Base-by-base conservation (phyloP, 371 early-diverging fungal genomes). In the Mortierella sp. region DNA sequence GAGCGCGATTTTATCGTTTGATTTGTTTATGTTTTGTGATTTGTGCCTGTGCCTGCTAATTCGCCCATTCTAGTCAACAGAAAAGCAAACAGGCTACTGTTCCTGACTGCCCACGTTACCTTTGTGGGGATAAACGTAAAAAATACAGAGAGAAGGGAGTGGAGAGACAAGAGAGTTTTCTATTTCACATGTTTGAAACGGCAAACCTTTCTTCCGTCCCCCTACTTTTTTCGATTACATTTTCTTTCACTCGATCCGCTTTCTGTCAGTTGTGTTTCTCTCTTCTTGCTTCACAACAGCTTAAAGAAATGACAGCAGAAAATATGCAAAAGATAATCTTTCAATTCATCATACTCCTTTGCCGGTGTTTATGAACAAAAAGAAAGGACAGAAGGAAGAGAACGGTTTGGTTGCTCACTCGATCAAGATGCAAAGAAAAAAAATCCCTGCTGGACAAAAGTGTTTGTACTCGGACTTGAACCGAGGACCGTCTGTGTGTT, bases 401-500 rank as follows among this genome's bases (percentile, higher is more conserved):
- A 74, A 65, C 43, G 2, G 24, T 46, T 63, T 51, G 3, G 41
- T 41, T 41, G 6, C 7, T 41, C 6, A 41, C 4, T 41, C 7
- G 41, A 41, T 6, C 41, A 7, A 6, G 41, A 41, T 41, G 6
- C 41, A 7, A 41, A 46, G 74, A 27, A 48, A 81, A 72, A 18
- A 76, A 74, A 41, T 35, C 35, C 35, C 3, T 0, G 3, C 35
- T 1, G 3, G 35, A 35, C 58, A 83, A 72, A 78, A 83, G 70
- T 84, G 81, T 84, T 81, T 81, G 84, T 81, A 84, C 86, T 82
- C 88, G 89, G 94, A 90, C 83, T 95, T 90, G 95, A 95, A 95
- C 95, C 91, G 94, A 91, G 90, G 95, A 93, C 96, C 95, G 94
- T 92, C 91, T 94, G 95, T 94, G 95, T 96, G 96, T 96, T 95